Evolutionary conservation across 2,329 filamentous ascomycete genomes (phyloP), one percentile per base, ranked within the genome.

Genomic region (Claviceps fusiformis): DNA sequence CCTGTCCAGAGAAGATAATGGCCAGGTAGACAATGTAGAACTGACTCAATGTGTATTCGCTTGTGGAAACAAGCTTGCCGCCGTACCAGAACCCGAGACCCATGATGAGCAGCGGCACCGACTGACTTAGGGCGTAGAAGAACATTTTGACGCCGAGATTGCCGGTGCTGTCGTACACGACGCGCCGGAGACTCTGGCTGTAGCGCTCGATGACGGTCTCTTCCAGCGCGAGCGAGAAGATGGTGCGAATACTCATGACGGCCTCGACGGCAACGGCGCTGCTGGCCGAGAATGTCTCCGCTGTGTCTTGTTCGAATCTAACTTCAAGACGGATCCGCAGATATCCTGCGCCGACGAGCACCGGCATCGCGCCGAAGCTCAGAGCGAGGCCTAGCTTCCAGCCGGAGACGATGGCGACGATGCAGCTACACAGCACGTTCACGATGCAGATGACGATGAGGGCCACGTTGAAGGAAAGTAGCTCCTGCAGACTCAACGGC

Each of bases 1-100:
- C 67, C 67, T 75, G 68, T 4, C 69, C 71, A 0, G 71, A 71
- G 57, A 72, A 75, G 73, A 79, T 65, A 13, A 77, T 67, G n/a
- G 75, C 73, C 56, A 77, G 71, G 61, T 79, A 79, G 35, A 77
- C 71, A 44, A 73, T 67, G 60, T 78, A 78, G 62, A 78, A 79
- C 50, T 75, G 68, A 1, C 68, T 61, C 0, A 70, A 63, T 2
- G 67, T 66, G 59, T 79, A 78, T 58, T 80, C 76, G 19, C 71
- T 69, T 1, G 62, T 67, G 1, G 70, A 70, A 7, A 74, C 63
- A 4, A 74, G 66, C n/a, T 61, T 65, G 1, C 71, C 70, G 1
- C 72, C 71, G 43, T 73, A 72, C 70, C 69, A 72, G 53, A 72
- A 72, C 0, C 71, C 70, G 1, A 72, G 58, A 2, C 63, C 70